Percentiles rank a stretch among this genome's conserved stretches.
These are phyloP conservation scores for Vachellia collinsii DNA, from an alignment of 306 rosid species.

Conservation along the genomic window DNA sequence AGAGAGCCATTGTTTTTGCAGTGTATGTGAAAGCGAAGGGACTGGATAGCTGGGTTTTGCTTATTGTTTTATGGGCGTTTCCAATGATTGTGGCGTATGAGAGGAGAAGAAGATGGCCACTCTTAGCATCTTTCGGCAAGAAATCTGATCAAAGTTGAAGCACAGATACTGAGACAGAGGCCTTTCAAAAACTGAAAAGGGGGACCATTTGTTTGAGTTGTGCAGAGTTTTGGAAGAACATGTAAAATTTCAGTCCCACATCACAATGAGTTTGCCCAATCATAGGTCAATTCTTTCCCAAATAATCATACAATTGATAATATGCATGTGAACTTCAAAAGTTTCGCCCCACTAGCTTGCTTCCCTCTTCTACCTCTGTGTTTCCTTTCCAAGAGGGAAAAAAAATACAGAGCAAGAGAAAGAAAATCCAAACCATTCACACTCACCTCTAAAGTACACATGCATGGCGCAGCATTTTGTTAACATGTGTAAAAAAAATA, in stretches of 20 bases:
- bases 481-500: background rate
- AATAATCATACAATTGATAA: background rate
- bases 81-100: background rate
- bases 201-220: background rate
- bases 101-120: conserved; percentile 5
- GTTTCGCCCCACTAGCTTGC: background rate
- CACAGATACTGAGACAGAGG: background rate
- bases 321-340: background rate
- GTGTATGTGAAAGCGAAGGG: background rate
- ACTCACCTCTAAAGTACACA: background rate
- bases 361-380: background rate
- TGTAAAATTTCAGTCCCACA: background rate
- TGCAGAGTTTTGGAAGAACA: background rate
- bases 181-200: background rate
- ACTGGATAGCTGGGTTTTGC: background rate
- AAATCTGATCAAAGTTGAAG: background rate
- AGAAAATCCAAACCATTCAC: background rate
- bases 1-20: background rate
- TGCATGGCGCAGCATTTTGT: background rate
- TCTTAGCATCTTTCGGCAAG: background rate
- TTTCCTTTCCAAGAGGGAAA: background rate
- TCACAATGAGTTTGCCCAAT: conserved; percentile 1
- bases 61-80: background rate
- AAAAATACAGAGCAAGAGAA: background rate
- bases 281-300: background rate